These are phyloP conservation scores for Musa beccarii DNA, from an alignment of 176 grass and related monocot genomes.

Conservation along the genomic window DNA sequence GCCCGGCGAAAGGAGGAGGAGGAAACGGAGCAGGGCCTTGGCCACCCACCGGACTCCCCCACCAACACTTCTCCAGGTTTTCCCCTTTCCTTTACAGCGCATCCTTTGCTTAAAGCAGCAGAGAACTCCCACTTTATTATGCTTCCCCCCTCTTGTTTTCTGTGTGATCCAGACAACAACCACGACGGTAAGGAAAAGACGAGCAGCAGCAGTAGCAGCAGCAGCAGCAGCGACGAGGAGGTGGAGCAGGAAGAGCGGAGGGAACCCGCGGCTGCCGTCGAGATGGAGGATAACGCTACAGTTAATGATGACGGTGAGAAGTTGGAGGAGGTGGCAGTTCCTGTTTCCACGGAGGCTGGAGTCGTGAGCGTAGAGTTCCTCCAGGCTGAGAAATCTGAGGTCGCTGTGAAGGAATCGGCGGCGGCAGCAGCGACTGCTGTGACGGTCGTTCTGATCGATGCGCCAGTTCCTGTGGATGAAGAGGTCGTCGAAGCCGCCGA, in stretches of 20 bases:
- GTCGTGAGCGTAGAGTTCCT: neutral
- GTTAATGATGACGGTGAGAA: neutral
- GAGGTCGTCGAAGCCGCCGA: neutral
- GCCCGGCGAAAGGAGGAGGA: neutral
- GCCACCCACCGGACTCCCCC: neutral
- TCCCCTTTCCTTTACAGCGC: neutral
- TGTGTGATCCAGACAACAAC: neutral
- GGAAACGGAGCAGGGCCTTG: neutral
- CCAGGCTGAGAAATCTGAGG: neutral
- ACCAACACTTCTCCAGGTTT: neutral
- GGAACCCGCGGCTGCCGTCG: neutral
- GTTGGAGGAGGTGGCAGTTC: neutral
- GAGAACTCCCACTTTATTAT: neutral
- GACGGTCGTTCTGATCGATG: neutral
- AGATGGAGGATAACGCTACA: neutral
- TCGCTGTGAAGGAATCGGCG: neutral
- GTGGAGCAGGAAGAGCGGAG: neutral
- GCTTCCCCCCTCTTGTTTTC: too few relatives aligned
- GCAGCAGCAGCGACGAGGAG: slow-evolving; percentile 3
- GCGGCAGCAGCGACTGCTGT: neutral
- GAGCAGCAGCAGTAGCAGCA: slow-evolving; percentile 12
- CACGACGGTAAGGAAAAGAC: neutral
- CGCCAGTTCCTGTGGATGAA: neutral
- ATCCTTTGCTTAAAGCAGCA: neutral
- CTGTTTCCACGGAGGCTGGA: neutral